Evolutionary conservation across 192 early-diverging fungal genomes (phyloP).

Genomic region (Chytriomyces sp.): DNA sequence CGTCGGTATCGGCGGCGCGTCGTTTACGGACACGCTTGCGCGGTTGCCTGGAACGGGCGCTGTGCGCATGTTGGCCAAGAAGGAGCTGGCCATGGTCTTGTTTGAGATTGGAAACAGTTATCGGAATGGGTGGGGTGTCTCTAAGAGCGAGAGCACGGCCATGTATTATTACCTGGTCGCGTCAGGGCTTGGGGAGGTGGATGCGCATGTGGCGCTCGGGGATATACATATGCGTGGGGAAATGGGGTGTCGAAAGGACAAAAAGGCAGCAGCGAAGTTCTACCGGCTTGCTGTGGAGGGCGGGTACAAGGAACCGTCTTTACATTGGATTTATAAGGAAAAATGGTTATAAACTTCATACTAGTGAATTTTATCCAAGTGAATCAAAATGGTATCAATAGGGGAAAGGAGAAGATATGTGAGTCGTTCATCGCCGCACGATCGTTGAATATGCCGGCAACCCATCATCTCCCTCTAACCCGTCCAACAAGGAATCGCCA

Average conservation of each 20-base stretch:
- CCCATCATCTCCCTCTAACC: too few relatives aligned
- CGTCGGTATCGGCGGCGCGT: too few relatives aligned
- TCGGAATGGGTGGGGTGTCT: slow-evolving; percentile 56
- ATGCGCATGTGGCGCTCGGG: slow-evolving; percentile 51
- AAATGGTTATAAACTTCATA: slow-evolving; percentile 42
- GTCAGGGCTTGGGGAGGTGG: slow-evolving; percentile 48
- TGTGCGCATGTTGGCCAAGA: slow-evolving; percentile 28
- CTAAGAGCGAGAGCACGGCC: slow-evolving; percentile 42
- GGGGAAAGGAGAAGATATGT: too few relatives aligned
- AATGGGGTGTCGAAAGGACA: slow-evolving; percentile 45
- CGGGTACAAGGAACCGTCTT: slow-evolving; percentile 46
- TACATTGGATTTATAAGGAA: slow-evolving; percentile 60
- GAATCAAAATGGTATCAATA: too few relatives aligned
- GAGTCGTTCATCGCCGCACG: too few relatives aligned
- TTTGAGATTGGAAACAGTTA: slow-evolving; percentile 53
- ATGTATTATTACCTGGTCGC: slow-evolving; percentile 51
- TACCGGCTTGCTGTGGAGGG: slow-evolving; percentile 48
- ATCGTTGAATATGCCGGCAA: too few relatives aligned
- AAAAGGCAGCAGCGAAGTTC: slow-evolving; percentile 49
- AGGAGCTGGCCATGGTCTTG: slow-evolving; percentile 46
- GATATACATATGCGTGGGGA: slow-evolving; percentile 49
- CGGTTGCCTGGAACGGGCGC: slow-evolving; percentile 7
- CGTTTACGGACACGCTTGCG: slow-evolving; percentile 9
- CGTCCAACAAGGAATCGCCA: too few relatives aligned
- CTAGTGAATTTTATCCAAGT: too few relatives aligned